A percentile compares a stretch with the other conserved stretches of the same genome.
These are phyloP conservation scores for Cylindricascospora bacillispora DNA, from an alignment of 1,139 yeast species.

Conservation along the genomic window DNA sequence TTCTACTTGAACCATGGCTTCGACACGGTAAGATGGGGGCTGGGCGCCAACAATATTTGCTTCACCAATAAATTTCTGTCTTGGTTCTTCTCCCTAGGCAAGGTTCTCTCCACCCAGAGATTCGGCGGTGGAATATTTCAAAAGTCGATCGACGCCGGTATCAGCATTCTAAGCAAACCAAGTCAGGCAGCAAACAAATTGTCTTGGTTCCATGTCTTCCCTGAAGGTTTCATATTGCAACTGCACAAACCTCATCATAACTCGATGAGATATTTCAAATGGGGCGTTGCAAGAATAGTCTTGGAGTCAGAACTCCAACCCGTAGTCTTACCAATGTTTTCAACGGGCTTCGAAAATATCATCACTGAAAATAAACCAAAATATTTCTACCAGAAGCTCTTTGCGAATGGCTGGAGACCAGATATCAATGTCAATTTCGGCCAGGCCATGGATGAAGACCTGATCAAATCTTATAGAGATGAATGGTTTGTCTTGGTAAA, in stretches of 20 bases:
- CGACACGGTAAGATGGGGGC: constrained; percentile 77
- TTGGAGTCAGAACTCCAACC: constrained; percentile 79
- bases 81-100: constrained; percentile 75
- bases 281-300: constrained; percentile 84
- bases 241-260: constrained; percentile 63
- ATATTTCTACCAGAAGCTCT: background rate
- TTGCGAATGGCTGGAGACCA: constrained; percentile 37
- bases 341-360: constrained; percentile 76
- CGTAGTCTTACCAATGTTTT: constrained; percentile 76
- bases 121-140: constrained; percentile 93
- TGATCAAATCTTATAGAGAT: constrained; percentile 46
- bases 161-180: constrained; percentile 47
- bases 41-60: constrained; percentile 88
- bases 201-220: constrained; percentile 90
- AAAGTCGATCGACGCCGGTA: constrained; percentile 81
- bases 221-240: constrained; percentile 90
- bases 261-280: constrained; percentile 87
- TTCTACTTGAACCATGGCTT: constrained; percentile 49
- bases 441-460: constrained; percentile 47
- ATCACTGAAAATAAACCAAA: constrained; percentile 64
- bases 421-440: constrained; percentile 64
- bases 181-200: constrained; percentile 5
- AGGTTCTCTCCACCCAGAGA: constrained; percentile 70
- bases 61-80: constrained; percentile 44
- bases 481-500: constrained; percentile 57